A percentile compares a stretch with the other conserved stretches of the same genome.
phyloP scores from a whole-genome alignment of 2,329 filamentous ascomycete species.

The Nemania sp. region DNA sequence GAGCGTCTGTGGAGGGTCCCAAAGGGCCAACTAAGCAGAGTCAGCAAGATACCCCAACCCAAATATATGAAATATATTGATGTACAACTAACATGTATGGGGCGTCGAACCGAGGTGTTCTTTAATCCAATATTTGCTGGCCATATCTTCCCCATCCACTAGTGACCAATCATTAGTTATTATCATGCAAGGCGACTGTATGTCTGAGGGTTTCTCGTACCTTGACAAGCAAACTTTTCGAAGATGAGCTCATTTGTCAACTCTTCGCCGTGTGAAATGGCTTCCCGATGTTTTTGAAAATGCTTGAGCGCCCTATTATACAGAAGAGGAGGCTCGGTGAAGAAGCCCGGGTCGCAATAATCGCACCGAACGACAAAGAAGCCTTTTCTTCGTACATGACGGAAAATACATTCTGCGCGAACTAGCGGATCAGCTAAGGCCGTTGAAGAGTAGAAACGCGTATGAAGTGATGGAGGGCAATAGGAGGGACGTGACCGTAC shows the following conservation, averaged over 20 bases:
- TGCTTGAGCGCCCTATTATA: slow-evolving; percentile 40
- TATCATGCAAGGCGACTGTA: slow-evolving; percentile 8
- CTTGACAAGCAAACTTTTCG: slow-evolving; percentile 37
- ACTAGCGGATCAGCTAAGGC: not conserved
- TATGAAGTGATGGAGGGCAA: not conserved
- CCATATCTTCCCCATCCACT: slow-evolving; percentile 38
- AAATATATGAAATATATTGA: not conserved
- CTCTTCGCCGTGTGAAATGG: slow-evolving; percentile 20
- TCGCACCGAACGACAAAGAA: slow-evolving; percentile 40
- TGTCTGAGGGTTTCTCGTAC: slow-evolving; percentile 17
- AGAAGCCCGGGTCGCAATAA: slow-evolving; percentile 28
- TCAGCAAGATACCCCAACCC: slow-evolving; percentile 13
- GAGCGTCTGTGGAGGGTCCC: slow-evolving; percentile 14
- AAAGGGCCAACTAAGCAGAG: slow-evolving; percentile 30
- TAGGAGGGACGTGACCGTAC: slow-evolving; percentile 2
- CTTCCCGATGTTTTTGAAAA: slow-evolving; percentile 35
- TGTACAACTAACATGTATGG: slow-evolving; percentile 37
- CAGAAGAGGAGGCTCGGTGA: slow-evolving; percentile 36
- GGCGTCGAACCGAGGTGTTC: slow-evolving; percentile 36
- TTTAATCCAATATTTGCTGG: slow-evolving; percentile 38
- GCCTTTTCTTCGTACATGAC: slow-evolving; percentile 32
- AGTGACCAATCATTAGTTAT: too few relatives aligned
- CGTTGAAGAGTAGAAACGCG: too few relatives aligned
- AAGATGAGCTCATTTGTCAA: slow-evolving; percentile 41
- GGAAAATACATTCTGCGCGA: slow-evolving; percentile 38